Conservation (phyloP, 1,139 yeast genomes). For the Hyphopichia khmerensis region DNA sequence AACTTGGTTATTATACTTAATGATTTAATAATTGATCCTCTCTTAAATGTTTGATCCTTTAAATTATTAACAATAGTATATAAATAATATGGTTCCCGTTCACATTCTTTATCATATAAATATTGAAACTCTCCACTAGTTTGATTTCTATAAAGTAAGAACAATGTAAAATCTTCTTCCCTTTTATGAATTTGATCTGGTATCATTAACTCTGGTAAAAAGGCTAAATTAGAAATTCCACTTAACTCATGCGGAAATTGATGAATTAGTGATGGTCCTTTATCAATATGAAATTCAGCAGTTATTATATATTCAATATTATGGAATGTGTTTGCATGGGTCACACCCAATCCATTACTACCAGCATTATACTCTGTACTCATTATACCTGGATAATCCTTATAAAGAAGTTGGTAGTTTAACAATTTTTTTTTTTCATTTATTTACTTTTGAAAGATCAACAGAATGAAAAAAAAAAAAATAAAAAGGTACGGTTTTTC, state of each 20-base stretch:
- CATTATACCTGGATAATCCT: too few relatives aligned
- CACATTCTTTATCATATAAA: constrained; percentile 32
- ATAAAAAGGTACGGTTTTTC: too few relatives aligned
- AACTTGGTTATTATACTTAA: constrained; percentile 53
- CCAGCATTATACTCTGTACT: too few relatives aligned
- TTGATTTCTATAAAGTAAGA: constrained; percentile 45
- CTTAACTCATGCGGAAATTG: constrained; percentile 50
- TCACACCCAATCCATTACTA: too few relatives aligned
- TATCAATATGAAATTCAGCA: constrained; percentile 59
- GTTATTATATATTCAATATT: constrained; percentile 48
- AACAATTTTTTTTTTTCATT: too few relatives aligned
- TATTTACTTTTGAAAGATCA: too few relatives aligned
- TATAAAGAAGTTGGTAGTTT: too few relatives aligned
- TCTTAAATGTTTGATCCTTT: constrained; percentile 42
- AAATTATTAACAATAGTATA: constrained; percentile 57
- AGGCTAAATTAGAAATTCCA: constrained; percentile 37
- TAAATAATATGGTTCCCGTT: constrained; percentile 47
- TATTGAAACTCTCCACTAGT: constrained; percentile 44
- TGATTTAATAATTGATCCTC: constrained; percentile 59
- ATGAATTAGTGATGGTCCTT: constrained; percentile 51
- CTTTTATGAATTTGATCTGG: constrained; percentile 64
- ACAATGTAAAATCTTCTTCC: constrained; percentile 59
- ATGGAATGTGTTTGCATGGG: not conserved
- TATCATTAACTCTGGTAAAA: constrained; percentile 58
- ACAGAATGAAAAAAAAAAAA: too few relatives aligned